A percentile compares a stretch with the other conserved stretches of the same genome.
These are phyloP conservation scores for Tricholoma sp. DNA, from an alignment of 768 basidiomycete genomes.

Conservation along the genomic window DNA sequence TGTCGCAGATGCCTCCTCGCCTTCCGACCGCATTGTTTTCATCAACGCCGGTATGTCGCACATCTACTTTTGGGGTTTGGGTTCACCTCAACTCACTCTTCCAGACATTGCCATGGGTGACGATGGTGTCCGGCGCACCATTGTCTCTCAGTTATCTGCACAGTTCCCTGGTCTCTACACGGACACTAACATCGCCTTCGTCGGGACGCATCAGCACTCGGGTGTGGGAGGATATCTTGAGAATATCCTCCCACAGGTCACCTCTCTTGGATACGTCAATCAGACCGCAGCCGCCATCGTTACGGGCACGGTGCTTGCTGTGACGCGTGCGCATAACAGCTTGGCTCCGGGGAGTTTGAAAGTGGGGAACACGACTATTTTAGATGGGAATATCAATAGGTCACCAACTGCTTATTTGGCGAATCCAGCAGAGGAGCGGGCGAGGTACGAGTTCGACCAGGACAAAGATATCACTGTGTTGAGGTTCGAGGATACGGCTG, in stretches of 20 bases:
- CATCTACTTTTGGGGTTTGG: background rate
- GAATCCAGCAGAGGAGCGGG: conserved; percentile 68
- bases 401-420: conserved; percentile 73
- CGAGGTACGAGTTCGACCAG: conserved; percentile 61
- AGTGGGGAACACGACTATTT: conserved; percentile 64
- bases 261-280: conserved; percentile 67
- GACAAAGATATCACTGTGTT: conserved; percentile 72
- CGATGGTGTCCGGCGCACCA: conserved; percentile 64
- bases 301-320: conserved; percentile 61
- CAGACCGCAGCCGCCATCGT: conserved; percentile 72
- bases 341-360: conserved; percentile 56
- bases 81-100: background rate
- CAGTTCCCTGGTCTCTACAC: conserved; percentile 62
- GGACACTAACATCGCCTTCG: conserved; percentile 68
- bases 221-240: conserved; percentile 80
- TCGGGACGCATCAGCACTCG: conserved; percentile 71
- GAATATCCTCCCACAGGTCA: conserved; percentile 73
- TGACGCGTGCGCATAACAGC: conserved; percentile 59
- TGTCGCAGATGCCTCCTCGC: conserved; percentile 52
- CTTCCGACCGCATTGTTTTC: conserved; percentile 62
- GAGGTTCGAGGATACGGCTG: conserved; percentile 54
- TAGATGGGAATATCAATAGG: conserved; percentile 68
- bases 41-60: conserved; percentile 62
- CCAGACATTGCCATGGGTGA: conserved; percentile 82
- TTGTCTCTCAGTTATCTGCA: conserved; percentile 52